These are phyloP conservation scores for Usnea hakonensis DNA, from an alignment of 495 filamentous ascomycete genomes.

Conservation along the genomic window DNA sequence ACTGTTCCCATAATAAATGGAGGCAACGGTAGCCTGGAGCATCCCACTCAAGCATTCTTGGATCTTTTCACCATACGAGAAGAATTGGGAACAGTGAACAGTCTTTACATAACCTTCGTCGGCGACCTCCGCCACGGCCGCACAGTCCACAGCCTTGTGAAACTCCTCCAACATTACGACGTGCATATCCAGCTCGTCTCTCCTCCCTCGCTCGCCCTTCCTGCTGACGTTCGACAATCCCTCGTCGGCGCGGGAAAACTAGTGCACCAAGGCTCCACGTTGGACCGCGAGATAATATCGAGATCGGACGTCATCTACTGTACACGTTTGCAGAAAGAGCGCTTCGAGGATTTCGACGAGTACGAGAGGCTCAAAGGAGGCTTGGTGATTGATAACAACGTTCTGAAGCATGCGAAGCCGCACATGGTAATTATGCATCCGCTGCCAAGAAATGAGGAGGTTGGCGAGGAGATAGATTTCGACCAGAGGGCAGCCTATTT, in stretches of 20 bases:
- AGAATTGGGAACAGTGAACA: constrained; percentile 89
- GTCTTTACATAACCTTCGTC: constrained; percentile 88
- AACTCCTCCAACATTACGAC: constrained; percentile 89
- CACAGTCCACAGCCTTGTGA: constrained; percentile 88
- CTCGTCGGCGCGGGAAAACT: constrained; percentile 68
- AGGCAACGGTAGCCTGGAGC: constrained; percentile 89
- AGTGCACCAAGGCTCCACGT: constrained; percentile 58
- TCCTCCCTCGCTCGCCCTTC: constrained; percentile 69
- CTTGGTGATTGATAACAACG: constrained; percentile 79
- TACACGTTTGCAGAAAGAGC: constrained; percentile 92
- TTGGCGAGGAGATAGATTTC: constrained; percentile 92
- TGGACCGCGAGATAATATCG: constrained; percentile 79
- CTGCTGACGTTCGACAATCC: constrained; percentile 59
- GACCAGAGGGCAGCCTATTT: constrained; percentile 97
- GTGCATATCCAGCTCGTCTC: constrained; percentile 88
- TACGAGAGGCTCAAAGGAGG: constrained; percentile 83
- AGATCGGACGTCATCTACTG: constrained; percentile 88
- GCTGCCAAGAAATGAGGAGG: constrained; percentile 84
- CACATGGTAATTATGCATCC: constrained; percentile 94
- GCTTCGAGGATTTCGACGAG: constrained; percentile 68
- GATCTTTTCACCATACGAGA: constrained; percentile 98
- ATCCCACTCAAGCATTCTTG: constrained; percentile 97
- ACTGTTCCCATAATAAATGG: constrained; percentile 92
- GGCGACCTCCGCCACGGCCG: constrained; percentile 90
- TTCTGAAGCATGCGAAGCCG: constrained; percentile 84